phyloP scores from a whole-genome alignment of 768 basidiomycete genomes.

The Coprinopsis marcescibilis region DNA sequence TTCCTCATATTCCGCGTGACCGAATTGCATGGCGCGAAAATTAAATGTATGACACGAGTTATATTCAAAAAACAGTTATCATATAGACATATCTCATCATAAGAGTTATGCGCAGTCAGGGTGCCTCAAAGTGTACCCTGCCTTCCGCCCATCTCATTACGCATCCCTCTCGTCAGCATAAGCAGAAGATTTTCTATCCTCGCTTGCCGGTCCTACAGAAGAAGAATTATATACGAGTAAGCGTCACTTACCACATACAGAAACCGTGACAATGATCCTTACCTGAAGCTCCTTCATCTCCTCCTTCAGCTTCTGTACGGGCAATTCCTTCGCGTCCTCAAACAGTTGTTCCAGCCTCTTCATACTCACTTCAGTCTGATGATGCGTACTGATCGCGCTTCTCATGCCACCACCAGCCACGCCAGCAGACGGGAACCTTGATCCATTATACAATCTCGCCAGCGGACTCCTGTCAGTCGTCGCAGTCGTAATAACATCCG shows the following conservation, averaged over 20 bases:
- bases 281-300: slow-evolving; percentile 85
- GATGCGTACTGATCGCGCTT: not conserved
- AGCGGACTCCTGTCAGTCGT: slow-evolving; percentile 39
- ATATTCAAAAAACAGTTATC: too few relatives aligned
- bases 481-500: slow-evolving; percentile 13
- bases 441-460: slow-evolving; percentile 35
- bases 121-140: too few relatives aligned
- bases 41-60: too few relatives aligned
- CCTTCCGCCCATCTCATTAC: slow-evolving; percentile 34
- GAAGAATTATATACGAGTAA: not conserved
- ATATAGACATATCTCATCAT: too few relatives aligned
- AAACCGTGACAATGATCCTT: too few relatives aligned
- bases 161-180: slow-evolving; percentile 62
- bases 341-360: slow-evolving; percentile 55
- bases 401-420: not conserved
- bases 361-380: slow-evolving; percentile 37
- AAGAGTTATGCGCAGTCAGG: too few relatives aligned
- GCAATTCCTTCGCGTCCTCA: slow-evolving; percentile 58
- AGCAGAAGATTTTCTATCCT: slow-evolving; percentile 71
- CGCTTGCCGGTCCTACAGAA: slow-evolving; percentile 59
- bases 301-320: slow-evolving; percentile 61
- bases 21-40: too few relatives aligned
- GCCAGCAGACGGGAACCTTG: slow-evolving; percentile 13
- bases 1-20: too few relatives aligned
- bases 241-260: too few relatives aligned